Base-by-base conservation (phyloP, 2,329 filamentous ascomycete genomes). In the Penicillium olsonii region DNA sequence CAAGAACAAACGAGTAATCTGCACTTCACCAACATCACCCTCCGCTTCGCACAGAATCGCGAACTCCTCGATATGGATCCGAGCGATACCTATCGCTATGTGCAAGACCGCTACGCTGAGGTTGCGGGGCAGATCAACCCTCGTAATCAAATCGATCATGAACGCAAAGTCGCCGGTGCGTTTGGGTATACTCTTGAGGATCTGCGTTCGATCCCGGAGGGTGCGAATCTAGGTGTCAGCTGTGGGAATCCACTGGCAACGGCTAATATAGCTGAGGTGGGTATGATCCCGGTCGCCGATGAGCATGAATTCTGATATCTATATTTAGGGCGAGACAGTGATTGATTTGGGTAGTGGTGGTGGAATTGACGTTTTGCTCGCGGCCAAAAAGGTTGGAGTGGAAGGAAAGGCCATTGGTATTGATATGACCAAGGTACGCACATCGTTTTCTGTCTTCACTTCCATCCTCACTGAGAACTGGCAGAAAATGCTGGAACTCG, bases 301-400 rank as follows among this genome's bases (percentile, higher is more conserved):
- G 75, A 59, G 76, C 77, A 41, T 4, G 55, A 19, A 38, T n/a
- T n/a, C n/a, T n/a, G n/a, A 38, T 37, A 15, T 45, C 12, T 11
- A 18, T 43, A 29, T 37, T 35, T 45, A 82, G 75, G 80, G 80
- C 12, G 82, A 85, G 59, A 80, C 74, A 0, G 74, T 84, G 2
- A 65, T 85, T 48, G 82, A 84, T 54, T 68, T 85, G 1, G 82
- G 82, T 2, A 76, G 74, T 52, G 81, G 83, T 2, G 80, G 77
- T 7, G 82, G 82, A 0, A 79, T 84, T 37, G 82, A 85, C 57
- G 75, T 78, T 15, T 82, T 84, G 52, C 73, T 78, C 3, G 80
- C 81, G 10, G 72, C 78, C 4, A 68, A 68, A 20, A 79, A 74
- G 56, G 74, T 84, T 31, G 80, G 80, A 0, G 39, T 56, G 0